Base-by-base conservation (phyloP, 352 stramenopile genomes). In the Phytophthora ramorum region DNA sequence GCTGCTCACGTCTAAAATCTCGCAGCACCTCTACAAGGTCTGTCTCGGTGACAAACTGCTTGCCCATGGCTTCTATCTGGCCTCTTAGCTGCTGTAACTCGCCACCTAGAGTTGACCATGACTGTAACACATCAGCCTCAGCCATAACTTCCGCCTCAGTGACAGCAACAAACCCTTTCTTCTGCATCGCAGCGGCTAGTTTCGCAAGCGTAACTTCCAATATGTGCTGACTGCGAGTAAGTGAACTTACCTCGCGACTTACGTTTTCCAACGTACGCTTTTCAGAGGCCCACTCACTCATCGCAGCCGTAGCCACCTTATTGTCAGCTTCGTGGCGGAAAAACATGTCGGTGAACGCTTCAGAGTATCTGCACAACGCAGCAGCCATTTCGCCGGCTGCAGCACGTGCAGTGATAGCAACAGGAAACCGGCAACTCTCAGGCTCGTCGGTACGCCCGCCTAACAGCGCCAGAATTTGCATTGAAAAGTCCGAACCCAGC, bases 401-500 rank as follows among this genome's bases (percentile, higher is more conserved):
- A 40, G 66, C 66, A 14, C 66, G 60, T 37, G 60, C 61, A 14
- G 66, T 75, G n/a, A 63, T 77, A 54, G 24, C 66, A 35, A 61
- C 73, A 35, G 12, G 72, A 43, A 61, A 86, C 53, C 49, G 76
- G 60, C 46, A 75, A 26, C 26, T 65, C 48, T 45, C 79, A 28
- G 28, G 69, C 56, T 87, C 75, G 10, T 64, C 63, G 14, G 40
- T 75, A 7, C 60, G 64, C 26, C 66, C 67, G 4, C 72, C 71
- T 57, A 93, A 69, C 46, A 81, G 60, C 0, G 63, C 59, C 12
- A 93, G 56, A 37, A 91, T 80, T 30, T 91, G 82, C 49, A 89
- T 82, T 1, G 84, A 87, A 40, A 90, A 88, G 37, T 93, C 84
- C 0, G 84, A 91, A 1, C 71, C 75, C 2, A 95, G 60, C 0